A percentile compares a stretch with the other conserved stretches of the same genome.
phyloP scores from a whole-genome alignment of 129 eudicot species.

The Flaveria linearis region DNA sequence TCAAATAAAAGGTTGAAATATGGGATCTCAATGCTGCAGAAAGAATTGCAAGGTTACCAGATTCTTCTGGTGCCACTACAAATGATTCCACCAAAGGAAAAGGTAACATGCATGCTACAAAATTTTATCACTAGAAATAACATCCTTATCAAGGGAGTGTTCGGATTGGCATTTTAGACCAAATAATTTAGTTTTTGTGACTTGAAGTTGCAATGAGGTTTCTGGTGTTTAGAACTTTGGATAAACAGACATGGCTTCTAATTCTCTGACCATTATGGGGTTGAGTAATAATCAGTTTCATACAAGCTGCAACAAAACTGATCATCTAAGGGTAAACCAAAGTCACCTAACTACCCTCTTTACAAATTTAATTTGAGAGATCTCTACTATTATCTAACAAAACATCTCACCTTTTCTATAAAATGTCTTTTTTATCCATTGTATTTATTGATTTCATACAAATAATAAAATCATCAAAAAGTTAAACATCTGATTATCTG shows the following conservation, averaged over 20 bases:
- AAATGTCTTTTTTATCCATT: too few relatives aligned
- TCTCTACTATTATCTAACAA: neutral
- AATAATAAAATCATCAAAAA: too few relatives aligned
- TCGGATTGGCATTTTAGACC: neutral
- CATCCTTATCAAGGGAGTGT: constrained; percentile 3
- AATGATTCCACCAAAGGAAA: constrained; percentile 52
- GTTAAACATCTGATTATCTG: neutral
- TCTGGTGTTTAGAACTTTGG: neutral
- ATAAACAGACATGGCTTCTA: neutral
- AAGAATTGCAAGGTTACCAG: constrained; percentile 53
- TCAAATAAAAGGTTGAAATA: constrained; percentile 66
- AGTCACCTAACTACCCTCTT: neutral
- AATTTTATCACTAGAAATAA: constrained; percentile 6
- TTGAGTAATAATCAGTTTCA: constrained; percentile 6
- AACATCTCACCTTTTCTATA: too few relatives aligned
- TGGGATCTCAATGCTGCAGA: constrained; percentile 80
- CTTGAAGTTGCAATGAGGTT: neutral
- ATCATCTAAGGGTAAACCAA: neutral
- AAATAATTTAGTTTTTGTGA: neutral
- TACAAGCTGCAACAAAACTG: neutral
- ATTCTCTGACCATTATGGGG: neutral
- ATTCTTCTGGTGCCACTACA: constrained; percentile 33
- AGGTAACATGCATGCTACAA: constrained; percentile 40
- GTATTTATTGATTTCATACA: too few relatives aligned
- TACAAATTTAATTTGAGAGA: neutral